These are phyloP conservation scores for Paramecium pentaurelia DNA, from an alignment of 73 alveolate species.

Conservation along the genomic window DNA sequence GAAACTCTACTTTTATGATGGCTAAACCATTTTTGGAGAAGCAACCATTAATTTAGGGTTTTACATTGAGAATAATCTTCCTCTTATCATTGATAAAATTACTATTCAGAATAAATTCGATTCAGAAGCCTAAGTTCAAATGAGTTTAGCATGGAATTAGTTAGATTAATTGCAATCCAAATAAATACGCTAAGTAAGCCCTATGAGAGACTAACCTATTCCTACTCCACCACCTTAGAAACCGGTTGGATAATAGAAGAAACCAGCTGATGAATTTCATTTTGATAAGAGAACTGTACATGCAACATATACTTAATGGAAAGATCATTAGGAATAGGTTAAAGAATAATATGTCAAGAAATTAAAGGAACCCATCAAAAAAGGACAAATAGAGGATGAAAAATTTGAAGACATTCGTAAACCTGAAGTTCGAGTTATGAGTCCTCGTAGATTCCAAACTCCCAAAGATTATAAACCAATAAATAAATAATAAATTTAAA, in stretches of 20 bases:
- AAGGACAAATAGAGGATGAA: not conserved
- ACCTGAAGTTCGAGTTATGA: not conserved
- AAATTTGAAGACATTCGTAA: not conserved
- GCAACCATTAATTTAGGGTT: not conserved
- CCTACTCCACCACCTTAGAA: not conserved
- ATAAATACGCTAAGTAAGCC: not conserved
- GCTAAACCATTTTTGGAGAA: not conserved
- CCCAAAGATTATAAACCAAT: not conserved
- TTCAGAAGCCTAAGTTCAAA: not conserved
- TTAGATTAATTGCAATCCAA: not conserved
- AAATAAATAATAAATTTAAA: not conserved
- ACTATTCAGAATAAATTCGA: not conserved
- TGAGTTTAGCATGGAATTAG: not conserved
- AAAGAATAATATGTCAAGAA: not conserved
- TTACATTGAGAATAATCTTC: slow-evolving; percentile 37
- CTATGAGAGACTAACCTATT: not conserved
- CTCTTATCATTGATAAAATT: slow-evolving; percentile 2
- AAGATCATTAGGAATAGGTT: not conserved
- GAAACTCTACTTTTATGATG: not conserved
- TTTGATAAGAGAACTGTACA: slow-evolving; percentile 1
- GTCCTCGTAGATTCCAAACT: slow-evolving; percentile 37
- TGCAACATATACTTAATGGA: slow-evolving; percentile 27
- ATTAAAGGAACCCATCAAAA: not conserved
- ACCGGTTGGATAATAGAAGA: not conserved
- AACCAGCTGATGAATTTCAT: not conserved